Evolutionary conservation across 176 grass and related monocot species (phyloP), one percentile per base, ranked within the genome.

Genomic region (Carex pumila): DNA sequence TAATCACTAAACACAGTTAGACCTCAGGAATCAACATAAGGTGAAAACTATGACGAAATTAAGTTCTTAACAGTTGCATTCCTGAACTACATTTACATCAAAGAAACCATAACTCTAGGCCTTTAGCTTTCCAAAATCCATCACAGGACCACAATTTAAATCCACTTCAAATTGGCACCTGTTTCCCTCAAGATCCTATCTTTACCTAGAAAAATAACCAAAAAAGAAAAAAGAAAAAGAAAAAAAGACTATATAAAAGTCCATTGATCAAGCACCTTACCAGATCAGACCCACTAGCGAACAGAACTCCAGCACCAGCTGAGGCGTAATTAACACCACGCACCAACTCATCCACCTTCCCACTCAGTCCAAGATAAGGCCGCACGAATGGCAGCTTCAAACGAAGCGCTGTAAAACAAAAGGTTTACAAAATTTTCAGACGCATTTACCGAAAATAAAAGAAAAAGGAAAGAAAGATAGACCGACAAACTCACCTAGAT

Each of bases 321-420:
- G 91, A 95, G 3, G 86, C 81, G 4, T 88, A 88, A 52, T 85
- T 86, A 41, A 85, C 73, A 18, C 86, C 86, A 31, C 78, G 84
- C 84, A 87, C 83, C 81, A 90, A 82, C 6, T 84, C 86, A 4
- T 87, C 84, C 32, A 85, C 56, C 85, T 70, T 69, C 45, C 65
- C 92, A 79, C 54, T 91, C 89, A 90, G 61, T 13, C 86, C 89
- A 54, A 96, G 87, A 83, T 85, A 96, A 14, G 91, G 87, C 43
- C 86, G 87, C 79, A 93, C 89, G 31, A 96, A 96, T 11, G 93
- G 91, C 1, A 96, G 87, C 39, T 89, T 89, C 77, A 96, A 81
- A 78, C 82, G 90, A 70, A 89, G 75, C 50, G 91, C 91, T 96
- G 85, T 31, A 31, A 65, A 18, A 81, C 29, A 71, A 41, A 76